Conservation (phyloP, 2,329 filamentous ascomycete species). For the Sporothrix pallida region DNA sequence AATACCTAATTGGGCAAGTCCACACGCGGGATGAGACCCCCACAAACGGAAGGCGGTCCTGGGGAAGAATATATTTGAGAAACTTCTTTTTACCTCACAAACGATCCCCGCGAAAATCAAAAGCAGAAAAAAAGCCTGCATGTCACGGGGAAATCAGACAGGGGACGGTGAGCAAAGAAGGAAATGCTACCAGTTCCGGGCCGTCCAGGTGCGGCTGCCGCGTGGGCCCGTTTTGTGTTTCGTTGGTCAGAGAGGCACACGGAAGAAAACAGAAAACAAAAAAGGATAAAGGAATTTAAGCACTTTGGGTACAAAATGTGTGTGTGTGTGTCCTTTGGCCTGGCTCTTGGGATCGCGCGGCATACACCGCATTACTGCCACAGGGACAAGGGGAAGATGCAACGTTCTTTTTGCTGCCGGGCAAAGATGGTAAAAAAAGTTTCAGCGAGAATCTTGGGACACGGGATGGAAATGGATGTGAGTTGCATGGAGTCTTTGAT, state of each 20-base stretch:
- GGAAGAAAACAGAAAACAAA: too few species aligned
- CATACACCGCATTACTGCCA: conserved; percentile 4
- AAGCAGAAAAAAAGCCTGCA: conserved; percentile 5
- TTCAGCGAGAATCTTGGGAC: neutral
- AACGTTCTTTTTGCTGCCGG: neutral
- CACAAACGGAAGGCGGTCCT: conserved; percentile 1
- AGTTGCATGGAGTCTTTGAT: neutral
- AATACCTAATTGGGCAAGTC: conserved; percentile 32
- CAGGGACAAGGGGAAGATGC: neutral
- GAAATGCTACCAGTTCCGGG: neutral
- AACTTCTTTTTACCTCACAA: neutral
- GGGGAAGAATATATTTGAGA: neutral
- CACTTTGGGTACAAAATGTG: neutral
- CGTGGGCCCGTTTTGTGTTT: conserved; percentile 20
- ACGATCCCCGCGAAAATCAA: neutral
- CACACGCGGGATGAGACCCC: conserved; percentile 31
- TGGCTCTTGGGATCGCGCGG: conserved; percentile 19
- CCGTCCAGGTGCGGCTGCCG: conserved; percentile 11
- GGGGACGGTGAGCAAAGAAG: neutral
- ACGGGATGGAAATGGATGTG: neutral
- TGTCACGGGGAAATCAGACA: neutral
- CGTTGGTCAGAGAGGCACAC: neutral
- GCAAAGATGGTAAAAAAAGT: neutral
- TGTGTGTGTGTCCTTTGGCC: conserved; percentile 15
- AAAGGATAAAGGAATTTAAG: too few species aligned